Evolutionary conservation across 495 filamentous ascomycete genomes (phyloP).

Genomic region (Saxispiralis lemnorum): DNA sequence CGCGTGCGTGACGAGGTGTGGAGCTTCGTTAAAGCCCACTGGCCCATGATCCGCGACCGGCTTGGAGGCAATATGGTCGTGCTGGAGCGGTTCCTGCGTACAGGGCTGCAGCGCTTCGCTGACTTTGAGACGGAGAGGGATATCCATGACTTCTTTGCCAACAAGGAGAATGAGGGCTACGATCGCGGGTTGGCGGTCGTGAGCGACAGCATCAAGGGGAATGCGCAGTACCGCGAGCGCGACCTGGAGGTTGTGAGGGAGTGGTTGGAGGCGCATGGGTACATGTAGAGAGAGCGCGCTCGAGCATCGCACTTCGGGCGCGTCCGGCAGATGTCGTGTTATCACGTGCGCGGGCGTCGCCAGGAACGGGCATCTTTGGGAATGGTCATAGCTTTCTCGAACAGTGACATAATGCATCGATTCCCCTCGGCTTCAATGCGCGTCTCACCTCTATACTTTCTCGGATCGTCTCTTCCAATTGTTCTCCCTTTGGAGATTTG

Average conservation of each 20-base stretch:
- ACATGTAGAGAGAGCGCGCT: conserved; percentile 20
- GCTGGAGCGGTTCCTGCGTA: conserved; percentile 68
- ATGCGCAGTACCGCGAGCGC: conserved; percentile 58
- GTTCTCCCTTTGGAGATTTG: too few species aligned
- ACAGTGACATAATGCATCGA: too few species aligned
- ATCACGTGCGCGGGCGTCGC: too few species aligned
- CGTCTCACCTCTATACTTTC: too few species aligned
- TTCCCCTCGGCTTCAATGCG: too few species aligned
- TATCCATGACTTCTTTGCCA: conserved; percentile 66
- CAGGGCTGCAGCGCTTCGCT: conserved; percentile 59
- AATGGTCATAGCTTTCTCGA: too few species aligned
- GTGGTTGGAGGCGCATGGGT: conserved; percentile 52
- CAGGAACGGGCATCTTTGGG: too few species aligned
- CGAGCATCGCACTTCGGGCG: too few species aligned
- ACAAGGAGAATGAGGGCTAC: conserved; percentile 64
- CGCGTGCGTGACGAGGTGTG: conserved; percentile 54
- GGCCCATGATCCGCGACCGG: conserved; percentile 45
- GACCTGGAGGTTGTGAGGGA: conserved; percentile 50
- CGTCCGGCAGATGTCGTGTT: too few species aligned
- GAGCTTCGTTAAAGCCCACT: conserved; percentile 69
- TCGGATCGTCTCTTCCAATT: too few species aligned
- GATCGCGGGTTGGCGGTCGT: conserved; percentile 63
- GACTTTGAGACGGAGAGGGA: conserved; percentile 50
- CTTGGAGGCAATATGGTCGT: conserved; percentile 69
- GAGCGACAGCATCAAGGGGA: conserved; percentile 59